Evolutionary conservation across 2,329 filamentous ascomycete species (phyloP), one percentile per base, ranked within the genome.

Genomic region (Hysterium pulicare): DNA sequence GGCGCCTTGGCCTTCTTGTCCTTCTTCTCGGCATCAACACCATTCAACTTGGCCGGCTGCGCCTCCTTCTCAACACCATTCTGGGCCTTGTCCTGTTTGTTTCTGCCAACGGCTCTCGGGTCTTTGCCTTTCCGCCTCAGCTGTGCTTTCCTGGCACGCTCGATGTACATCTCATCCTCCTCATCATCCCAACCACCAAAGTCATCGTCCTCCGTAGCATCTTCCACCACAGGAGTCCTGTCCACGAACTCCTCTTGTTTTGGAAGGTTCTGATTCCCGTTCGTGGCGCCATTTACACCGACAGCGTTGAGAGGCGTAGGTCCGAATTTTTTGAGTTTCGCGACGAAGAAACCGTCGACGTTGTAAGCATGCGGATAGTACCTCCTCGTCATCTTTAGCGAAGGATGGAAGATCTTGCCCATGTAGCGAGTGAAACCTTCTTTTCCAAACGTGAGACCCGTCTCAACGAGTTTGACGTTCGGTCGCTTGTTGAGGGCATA

Each of bases 281-380:
- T 67, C 41, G 69, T 64, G 40, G 62, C 59, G 48, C 44, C 30
- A 50, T 55, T 42, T 9, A 53, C 54, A 17, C 60, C 60, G 7
- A 77, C 71, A 2, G 77, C 74, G 41, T 78, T 81, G 43, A 76
- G 71, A 1, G 87, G 84, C 31, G 86, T 87, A 3, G 88, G 86
- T 0, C 82, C 91, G 13, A 81, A 81, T 78, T 98, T 98, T 71
- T 95, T 90, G 71, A 98, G 86, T 70, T 98, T 98, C 60, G 90
- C 88, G 48, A 98, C 93, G 66, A 90, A 98, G 82, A 98, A 98
- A 51, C 93, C 93, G 66, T 97, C 93, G 24, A 98, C 90, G 71
- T 96, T 95, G 74, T 93, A 89, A 16, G 86, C 80, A 66, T 95
- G 89, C 1, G 90, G 89, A 43, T 66, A 66, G 50, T 65, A 66